These are phyloP conservation scores for Globisporangium paroecandrum DNA, from an alignment of 352 stramenopile genomes.

Conservation along the genomic window DNA sequence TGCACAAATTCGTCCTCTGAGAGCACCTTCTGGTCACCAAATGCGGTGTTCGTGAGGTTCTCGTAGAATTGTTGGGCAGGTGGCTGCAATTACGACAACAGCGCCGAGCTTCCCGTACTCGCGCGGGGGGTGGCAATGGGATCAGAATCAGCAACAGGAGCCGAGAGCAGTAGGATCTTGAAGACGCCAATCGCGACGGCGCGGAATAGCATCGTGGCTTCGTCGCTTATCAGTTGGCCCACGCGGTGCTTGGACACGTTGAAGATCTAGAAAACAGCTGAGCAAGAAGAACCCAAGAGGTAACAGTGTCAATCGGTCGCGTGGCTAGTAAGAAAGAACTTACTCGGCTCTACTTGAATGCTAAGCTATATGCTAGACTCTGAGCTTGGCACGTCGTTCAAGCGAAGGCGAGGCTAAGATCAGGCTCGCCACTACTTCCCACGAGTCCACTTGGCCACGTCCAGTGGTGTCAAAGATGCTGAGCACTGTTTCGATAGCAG, in stretches of 20 bases:
- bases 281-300: too few relatives aligned
- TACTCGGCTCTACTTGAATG: too few relatives aligned
- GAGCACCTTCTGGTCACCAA: constrained; percentile 27
- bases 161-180: constrained; percentile 15
- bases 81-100: too few relatives aligned
- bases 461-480: constrained; percentile 18
- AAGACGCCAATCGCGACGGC: constrained; percentile 13
- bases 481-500: constrained; percentile 14
- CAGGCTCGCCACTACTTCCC: constrained; percentile 23
- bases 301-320: too few relatives aligned
- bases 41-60: constrained; percentile 28
- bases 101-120: too few relatives aligned
- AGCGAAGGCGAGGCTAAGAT: constrained; percentile 21
- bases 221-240: constrained; percentile 27
- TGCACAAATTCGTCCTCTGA: constrained; percentile 17
- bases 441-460: constrained; percentile 17
- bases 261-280: constrained; percentile 31
- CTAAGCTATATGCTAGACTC: background rate
- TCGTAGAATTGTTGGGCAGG: constrained; percentile 16
- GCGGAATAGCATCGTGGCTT: constrained; percentile 31
- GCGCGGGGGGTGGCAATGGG: too few relatives aligned
- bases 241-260: constrained; percentile 29
- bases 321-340: background rate
- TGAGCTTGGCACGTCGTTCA: constrained; percentile 19
- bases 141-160: background rate